These are phyloP conservation scores for Lachancea cidri DNA, from an alignment of 805 yeast genomes.

Conservation along the genomic window DNA sequence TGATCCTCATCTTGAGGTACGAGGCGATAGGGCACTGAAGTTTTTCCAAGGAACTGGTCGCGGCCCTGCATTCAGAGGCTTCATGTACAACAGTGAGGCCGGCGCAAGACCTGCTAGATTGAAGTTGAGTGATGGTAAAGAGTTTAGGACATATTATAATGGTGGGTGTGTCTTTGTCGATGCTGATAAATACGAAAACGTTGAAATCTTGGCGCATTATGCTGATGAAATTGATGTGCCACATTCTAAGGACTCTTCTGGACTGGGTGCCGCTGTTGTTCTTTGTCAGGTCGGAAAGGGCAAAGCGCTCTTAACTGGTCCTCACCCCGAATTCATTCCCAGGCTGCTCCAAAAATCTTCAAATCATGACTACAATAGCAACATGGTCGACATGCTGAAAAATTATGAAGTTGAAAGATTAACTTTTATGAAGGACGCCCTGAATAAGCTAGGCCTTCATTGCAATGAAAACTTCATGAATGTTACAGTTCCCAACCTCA, in stretches of 20 bases:
- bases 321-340: slow-evolving; percentile 85
- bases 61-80: slow-evolving; percentile 81
- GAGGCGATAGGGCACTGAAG: slow-evolving; percentile 76
- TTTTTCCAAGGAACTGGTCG: slow-evolving; percentile 79
- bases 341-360: slow-evolving; percentile 38
- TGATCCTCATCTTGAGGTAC: slow-evolving; percentile 62
- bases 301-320: slow-evolving; percentile 68
- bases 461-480: slow-evolving; percentile 50
- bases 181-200: slow-evolving; percentile 54
- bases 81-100: slow-evolving; percentile 64
- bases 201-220: slow-evolving; percentile 71
- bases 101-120: slow-evolving; percentile 66
- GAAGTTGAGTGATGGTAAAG: slow-evolving; percentile 33
- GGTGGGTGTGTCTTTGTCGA: slow-evolving; percentile 89
- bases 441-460: slow-evolving; percentile 58
- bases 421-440: slow-evolving; percentile 50
- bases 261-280: slow-evolving; percentile 62
- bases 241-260: slow-evolving; percentile 25
- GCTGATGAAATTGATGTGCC: slow-evolving; percentile 50
- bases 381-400: slow-evolving; percentile 39
- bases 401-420: slow-evolving; percentile 45
- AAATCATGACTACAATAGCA: slow-evolving; percentile 28
- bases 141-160: slow-evolving; percentile 52
- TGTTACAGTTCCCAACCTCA: slow-evolving; percentile 54
- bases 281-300: slow-evolving; percentile 64